A percentile compares a stretch with the other conserved stretches of the same genome.
phyloP scores from a whole-genome alignment of 2,329 filamentous ascomycete species.

The Escovopsis sp. region DNA sequence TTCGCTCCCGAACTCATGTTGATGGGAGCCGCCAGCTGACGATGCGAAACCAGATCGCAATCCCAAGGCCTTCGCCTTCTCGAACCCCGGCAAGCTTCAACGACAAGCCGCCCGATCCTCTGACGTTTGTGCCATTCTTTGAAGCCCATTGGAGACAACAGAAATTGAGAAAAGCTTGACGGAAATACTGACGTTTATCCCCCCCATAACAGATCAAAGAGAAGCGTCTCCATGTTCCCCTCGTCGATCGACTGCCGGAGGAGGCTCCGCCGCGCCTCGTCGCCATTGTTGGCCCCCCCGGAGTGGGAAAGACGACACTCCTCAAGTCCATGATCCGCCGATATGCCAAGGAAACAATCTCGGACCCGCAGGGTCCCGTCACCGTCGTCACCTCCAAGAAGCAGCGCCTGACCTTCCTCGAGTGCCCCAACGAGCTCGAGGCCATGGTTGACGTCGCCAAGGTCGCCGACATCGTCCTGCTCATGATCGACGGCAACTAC shows the following conservation, averaged over 20 bases:
- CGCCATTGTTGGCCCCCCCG: slow-evolving; percentile 85
- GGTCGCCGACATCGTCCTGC: slow-evolving; percentile 87
- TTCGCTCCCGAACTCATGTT: not conserved
- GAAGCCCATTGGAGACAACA: no score
- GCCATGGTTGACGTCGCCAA: slow-evolving; percentile 96
- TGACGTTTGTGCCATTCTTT: slow-evolving; percentile 42
- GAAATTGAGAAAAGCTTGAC: slow-evolving; percentile 11
- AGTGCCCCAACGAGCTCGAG: slow-evolving; percentile 93
- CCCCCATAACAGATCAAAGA: slow-evolving; percentile 58
- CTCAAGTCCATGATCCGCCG: slow-evolving; percentile 87
- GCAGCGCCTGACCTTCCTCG: slow-evolving; percentile 84
- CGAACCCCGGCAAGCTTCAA: slow-evolving; percentile 66
- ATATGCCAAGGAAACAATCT: slow-evolving; percentile 90
- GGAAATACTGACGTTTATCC: slow-evolving; percentile 9
- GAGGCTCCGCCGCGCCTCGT: slow-evolving; percentile 90
- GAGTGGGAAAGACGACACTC: slow-evolving; percentile 88
- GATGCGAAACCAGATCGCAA: slow-evolving; percentile 44
- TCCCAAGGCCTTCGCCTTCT: slow-evolving; percentile 79
- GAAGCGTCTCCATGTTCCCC: slow-evolving; percentile 87
- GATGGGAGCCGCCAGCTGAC: slow-evolving; percentile 8
- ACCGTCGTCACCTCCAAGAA: slow-evolving; percentile 96
- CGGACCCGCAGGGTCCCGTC: slow-evolving; percentile 78
- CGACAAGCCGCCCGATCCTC: slow-evolving; percentile 59
- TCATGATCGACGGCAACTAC: slow-evolving; percentile 98
- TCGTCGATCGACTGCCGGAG: slow-evolving; percentile 89